phyloP scores from a whole-genome alignment of 768 basidiomycete genomes.

The Leucosporidium yakuticum region DNA sequence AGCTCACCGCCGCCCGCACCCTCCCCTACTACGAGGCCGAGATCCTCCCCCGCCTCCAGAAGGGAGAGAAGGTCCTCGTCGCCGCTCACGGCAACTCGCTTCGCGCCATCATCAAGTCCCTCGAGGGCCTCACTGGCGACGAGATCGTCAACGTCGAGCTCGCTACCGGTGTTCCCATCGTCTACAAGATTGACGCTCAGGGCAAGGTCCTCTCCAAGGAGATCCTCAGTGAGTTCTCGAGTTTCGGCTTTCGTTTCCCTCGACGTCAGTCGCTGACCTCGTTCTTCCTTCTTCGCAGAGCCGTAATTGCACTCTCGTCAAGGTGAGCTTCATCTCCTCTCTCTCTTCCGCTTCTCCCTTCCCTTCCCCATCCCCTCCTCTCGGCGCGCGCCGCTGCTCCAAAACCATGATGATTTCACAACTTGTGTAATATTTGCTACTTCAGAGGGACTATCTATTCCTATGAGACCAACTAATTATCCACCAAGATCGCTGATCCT shows the following conservation, averaged over 20 bases:
- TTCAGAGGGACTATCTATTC: conserved; percentile 57
- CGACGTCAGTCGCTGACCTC: background rate
- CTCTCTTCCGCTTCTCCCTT: no score
- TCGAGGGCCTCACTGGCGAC: conserved; percentile 34
- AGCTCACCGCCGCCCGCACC: conserved; percentile 37
- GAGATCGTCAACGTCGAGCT: conserved; percentile 37
- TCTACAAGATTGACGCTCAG: conserved; percentile 34
- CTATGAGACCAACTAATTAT: conserved; percentile 62
- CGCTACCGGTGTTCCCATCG: conserved; percentile 37
- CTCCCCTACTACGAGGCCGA: conserved; percentile 39
- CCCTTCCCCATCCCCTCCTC: no score
- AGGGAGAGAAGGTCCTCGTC: conserved; percentile 39
- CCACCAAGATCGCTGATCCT: conserved; percentile 73
- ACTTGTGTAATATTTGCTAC: conserved; percentile 68
- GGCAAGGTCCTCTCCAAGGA: conserved; percentile 35
- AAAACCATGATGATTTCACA: conserved; percentile 43
- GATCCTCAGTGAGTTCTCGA: conserved; percentile 24
- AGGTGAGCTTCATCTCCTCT: no score
- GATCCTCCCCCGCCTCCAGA: conserved; percentile 34
- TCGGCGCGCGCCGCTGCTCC: background rate
- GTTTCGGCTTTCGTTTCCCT: no score
- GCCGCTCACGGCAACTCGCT: conserved; percentile 41
- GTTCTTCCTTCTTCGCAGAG: no score
- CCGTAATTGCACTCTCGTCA: no score
- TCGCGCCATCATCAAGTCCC: conserved; percentile 36